Evolutionary conservation across 2,329 filamentous ascomycete species (phyloP).

Genomic region (Talaromyces islandicus): DNA sequence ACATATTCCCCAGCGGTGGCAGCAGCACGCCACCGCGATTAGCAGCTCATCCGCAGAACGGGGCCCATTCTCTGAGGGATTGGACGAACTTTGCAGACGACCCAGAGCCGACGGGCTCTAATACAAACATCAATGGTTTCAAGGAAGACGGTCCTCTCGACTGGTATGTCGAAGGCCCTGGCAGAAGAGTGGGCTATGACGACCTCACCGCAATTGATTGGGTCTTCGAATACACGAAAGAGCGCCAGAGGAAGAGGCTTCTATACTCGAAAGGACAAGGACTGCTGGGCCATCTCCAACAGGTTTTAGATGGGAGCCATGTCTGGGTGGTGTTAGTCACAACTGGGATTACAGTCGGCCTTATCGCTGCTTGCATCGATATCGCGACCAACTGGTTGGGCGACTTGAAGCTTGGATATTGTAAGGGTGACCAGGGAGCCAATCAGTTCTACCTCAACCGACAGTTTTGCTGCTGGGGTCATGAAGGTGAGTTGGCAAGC

Average conservation of each 20-base stretch:
- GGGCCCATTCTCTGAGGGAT: slow-evolving; percentile 21
- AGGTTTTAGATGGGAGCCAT: slow-evolving; percentile 77
- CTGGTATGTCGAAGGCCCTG: slow-evolving; percentile 87
- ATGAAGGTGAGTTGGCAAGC: slow-evolving; percentile 51
- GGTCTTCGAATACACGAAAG: slow-evolving; percentile 98
- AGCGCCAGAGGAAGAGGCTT: slow-evolving; percentile 78
- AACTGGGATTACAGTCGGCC: slow-evolving; percentile 76
- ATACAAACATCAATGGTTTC: slow-evolving; percentile 21
- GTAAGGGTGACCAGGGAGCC: slow-evolving; percentile 67
- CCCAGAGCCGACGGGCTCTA: slow-evolving; percentile 3
- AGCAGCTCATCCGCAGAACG: slow-evolving; percentile 19
- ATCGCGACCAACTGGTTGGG: slow-evolving; percentile 89
- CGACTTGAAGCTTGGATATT: slow-evolving; percentile 87
- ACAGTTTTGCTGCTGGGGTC: slow-evolving; percentile 88
- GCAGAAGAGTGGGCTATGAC: slow-evolving; percentile 87
- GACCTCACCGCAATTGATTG: slow-evolving; percentile 97
- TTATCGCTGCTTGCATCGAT: slow-evolving; percentile 82
- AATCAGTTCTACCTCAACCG: slow-evolving; percentile 88
- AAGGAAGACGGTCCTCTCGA: slow-evolving; percentile 50
- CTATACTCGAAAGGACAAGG: slow-evolving; percentile 65
- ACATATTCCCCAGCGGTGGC: slow-evolving; percentile 28
- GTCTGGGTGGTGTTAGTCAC: slow-evolving; percentile 85
- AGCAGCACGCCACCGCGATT: slow-evolving; percentile 19
- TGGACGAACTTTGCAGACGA: slow-evolving; percentile 14
- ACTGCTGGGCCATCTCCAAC: slow-evolving; percentile 64